Percentiles rank a stretch among this genome's conserved stretches.
Conservation (phyloP, 306 rosid species). For the Mucuna pruriens region DNA sequence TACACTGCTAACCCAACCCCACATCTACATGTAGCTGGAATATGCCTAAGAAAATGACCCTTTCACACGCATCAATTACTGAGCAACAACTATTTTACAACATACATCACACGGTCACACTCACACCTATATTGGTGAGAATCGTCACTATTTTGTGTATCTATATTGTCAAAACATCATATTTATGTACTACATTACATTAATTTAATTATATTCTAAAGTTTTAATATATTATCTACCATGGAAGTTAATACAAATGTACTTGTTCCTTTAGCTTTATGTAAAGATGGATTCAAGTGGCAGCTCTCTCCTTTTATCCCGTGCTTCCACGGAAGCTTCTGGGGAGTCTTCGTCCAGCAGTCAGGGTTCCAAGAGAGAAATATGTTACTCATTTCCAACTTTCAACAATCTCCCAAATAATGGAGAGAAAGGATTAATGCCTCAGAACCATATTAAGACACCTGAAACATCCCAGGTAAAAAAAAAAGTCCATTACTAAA, state of each 20-base stretch:
- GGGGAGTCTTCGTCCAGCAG: slow-evolving; percentile 64
- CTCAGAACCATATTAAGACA: slow-evolving; percentile 38
- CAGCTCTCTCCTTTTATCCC: slow-evolving; percentile 48
- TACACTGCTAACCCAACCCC: not conserved
- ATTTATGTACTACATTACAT: not conserved
- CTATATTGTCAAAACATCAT: not conserved
- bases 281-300: slow-evolving; percentile 64
- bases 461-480: slow-evolving; percentile 45
- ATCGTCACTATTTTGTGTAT: not conserved
- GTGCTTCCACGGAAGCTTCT: slow-evolving; percentile 56
- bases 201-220: slow-evolving; percentile 3
- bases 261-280: slow-evolving; percentile 55
- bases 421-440: slow-evolving; percentile 28
- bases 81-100: slow-evolving; percentile 6
- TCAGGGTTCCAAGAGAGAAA: slow-evolving; percentile 50
- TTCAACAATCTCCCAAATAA: slow-evolving; percentile 48
- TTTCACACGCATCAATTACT: slow-evolving; percentile 26
- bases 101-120: not conserved
- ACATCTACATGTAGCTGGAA: slow-evolving; percentile 12
- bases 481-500: not conserved
- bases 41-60: slow-evolving; percentile 15
- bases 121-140: not conserved
- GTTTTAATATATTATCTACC: not conserved
- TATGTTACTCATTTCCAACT: slow-evolving; percentile 61
- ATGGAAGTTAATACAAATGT: not conserved